These are phyloP conservation scores for Hordeum pubiflorum DNA, from an alignment of 202 grass and related monocot genomes.

Conservation along the genomic window DNA sequence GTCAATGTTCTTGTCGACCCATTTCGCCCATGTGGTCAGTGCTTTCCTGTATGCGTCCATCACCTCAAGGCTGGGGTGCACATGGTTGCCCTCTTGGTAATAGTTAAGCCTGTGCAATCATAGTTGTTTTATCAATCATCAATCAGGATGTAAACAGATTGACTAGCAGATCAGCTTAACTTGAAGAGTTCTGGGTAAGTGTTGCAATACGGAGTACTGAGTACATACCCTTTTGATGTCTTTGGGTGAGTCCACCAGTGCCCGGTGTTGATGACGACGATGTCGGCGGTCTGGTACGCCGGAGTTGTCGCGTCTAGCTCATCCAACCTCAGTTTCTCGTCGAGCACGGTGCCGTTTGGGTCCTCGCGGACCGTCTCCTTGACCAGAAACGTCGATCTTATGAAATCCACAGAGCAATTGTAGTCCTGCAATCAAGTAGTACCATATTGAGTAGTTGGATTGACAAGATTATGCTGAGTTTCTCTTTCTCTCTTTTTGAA, in stretches of 20 bases:
- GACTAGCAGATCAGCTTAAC: not conserved
- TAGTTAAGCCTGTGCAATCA: slow-evolving; percentile 51
- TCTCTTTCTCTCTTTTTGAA: not conserved
- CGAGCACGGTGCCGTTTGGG: slow-evolving; percentile 15
- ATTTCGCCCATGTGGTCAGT: slow-evolving; percentile 66
- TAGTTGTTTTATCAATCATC: not conserved
- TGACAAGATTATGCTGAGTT: not conserved
- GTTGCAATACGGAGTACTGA: no score
- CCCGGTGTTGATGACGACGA: slow-evolving; percentile 83
- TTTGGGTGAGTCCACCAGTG: slow-evolving; percentile 96
- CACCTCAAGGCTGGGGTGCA: slow-evolving; percentile 56
- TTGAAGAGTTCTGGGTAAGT: not conserved
- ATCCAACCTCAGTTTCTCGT: slow-evolving; percentile 66
- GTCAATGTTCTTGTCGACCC: slow-evolving; percentile 78
- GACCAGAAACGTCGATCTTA: slow-evolving; percentile 73
- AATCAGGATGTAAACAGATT: not conserved
- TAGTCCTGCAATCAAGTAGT: slow-evolving; percentile 49
- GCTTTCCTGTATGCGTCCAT: slow-evolving; percentile 73
- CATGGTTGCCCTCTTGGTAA: slow-evolving; percentile 76
- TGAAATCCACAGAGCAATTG: slow-evolving; percentile 76
- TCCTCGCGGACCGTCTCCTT: slow-evolving; percentile 33
- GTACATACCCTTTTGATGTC: slow-evolving; percentile 62
- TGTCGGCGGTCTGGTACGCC: slow-evolving; percentile 52
- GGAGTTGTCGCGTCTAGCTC: slow-evolving; percentile 55
- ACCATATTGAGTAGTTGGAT: not conserved